Evolutionary conservation across 2,329 filamentous ascomycete species (phyloP).

Genomic region (Chaetoscypha palmicola): DNA sequence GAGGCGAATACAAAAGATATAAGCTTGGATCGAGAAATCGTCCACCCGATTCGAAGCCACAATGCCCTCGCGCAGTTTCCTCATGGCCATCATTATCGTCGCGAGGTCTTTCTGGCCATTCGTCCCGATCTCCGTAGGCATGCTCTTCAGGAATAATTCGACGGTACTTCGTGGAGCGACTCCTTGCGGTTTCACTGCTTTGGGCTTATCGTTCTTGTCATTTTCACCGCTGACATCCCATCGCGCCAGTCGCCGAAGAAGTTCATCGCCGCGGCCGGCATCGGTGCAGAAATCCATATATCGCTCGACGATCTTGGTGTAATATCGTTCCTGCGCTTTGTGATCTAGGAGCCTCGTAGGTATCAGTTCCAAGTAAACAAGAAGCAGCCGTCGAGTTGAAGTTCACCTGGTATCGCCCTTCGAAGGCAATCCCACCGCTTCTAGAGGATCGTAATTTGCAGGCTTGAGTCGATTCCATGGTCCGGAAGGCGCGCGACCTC

Average conservation of each 20-base stretch:
- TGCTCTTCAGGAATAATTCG: conserved; percentile 8
- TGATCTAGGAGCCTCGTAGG: conserved; percentile 58
- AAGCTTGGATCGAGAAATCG: conserved; percentile 78
- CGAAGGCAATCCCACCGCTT: conserved; percentile 76
- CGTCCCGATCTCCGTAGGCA: conserved; percentile 12
- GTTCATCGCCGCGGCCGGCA: conserved; percentile 61
- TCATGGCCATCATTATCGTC: conserved; percentile 72
- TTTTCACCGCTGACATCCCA: conserved; percentile 29
- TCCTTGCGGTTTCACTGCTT: conserved; percentile 3
- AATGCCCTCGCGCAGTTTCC: conserved; percentile 87
- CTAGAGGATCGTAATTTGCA: conserved; percentile 67
- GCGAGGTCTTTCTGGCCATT: conserved; percentile 51
- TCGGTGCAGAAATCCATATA: conserved; percentile 86
- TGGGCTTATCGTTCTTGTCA: conserved; percentile 20
- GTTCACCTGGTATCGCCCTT: conserved; percentile 82
- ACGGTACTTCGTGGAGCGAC: conserved; percentile 8
- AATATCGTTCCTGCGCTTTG: conserved; percentile 78
- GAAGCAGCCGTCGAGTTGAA: too few relatives aligned
- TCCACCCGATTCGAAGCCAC: conserved; percentile 70
- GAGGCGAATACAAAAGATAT: conserved; percentile 84
- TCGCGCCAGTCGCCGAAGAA: conserved; percentile 68
- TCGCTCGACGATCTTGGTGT: conserved; percentile 76
- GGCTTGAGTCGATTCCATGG: conserved; percentile 69
- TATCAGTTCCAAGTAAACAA: background rate
- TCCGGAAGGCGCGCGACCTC: conserved; percentile 39